These are phyloP conservation scores for Lunasporangiospora selenospora DNA, from an alignment of 192 early-diverging fungal genomes.

Conservation along the genomic window DNA sequence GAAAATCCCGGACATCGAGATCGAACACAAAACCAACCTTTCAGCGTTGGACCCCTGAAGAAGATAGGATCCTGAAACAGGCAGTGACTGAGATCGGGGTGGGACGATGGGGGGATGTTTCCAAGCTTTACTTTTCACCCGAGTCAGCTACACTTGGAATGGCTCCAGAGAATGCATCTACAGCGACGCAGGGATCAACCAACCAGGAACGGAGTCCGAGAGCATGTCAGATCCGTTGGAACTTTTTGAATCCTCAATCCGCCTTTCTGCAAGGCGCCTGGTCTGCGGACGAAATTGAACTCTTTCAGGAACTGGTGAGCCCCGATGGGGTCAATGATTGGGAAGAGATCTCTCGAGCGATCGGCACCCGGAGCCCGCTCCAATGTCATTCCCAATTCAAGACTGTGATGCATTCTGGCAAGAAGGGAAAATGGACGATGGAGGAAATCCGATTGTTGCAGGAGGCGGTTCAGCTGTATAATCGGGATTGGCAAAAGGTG, in stretches of 20 bases:
- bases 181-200: background rate
- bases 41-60: conserved; percentile 25
- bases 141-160: background rate
- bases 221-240: conserved; percentile 32
- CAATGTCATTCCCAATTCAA: conserved; percentile 38
- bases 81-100: background rate
- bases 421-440: conserved; percentile 36
- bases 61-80: conserved; percentile 6
- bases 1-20: too few species aligned
- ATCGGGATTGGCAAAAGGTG: conserved; percentile 26
- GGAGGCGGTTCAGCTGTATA: conserved; percentile 21
- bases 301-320: conserved; percentile 22
- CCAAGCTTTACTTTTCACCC: conserved; percentile 7
- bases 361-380: conserved; percentile 21
- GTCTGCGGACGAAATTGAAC: conserved; percentile 19
- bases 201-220: conserved; percentile 25
- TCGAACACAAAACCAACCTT: conserved; percentile 11
- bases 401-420: conserved; percentile 29
- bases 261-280: conserved; percentile 11
- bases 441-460: conserved; percentile 12
- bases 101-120: conserved; percentile 7
- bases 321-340: conserved; percentile 16
- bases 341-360: conserved; percentile 22
- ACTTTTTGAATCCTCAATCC: conserved; percentile 11
- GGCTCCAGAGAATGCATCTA: background rate